These are phyloP conservation scores for Ploettnerulaceae sp. DNA, from an alignment of 2,329 filamentous ascomycete genomes.

Conservation along the genomic window DNA sequence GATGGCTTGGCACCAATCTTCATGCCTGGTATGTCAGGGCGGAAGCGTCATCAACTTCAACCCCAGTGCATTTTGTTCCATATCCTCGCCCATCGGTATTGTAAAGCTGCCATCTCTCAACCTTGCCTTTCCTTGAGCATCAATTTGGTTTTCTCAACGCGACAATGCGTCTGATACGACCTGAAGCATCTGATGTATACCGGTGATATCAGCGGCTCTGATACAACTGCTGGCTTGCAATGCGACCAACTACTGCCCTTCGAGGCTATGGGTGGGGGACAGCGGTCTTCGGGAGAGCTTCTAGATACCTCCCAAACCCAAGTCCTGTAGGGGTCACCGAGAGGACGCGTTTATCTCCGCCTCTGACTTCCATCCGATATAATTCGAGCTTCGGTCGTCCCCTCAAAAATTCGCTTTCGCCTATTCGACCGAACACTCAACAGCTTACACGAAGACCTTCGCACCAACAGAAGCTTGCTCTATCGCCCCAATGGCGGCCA, in stretches of 20 bases:
- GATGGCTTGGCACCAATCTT: no score
- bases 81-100: no score
- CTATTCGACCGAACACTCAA: constrained; percentile 15
- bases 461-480: constrained; percentile 13
- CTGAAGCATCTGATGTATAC: constrained; percentile 18
- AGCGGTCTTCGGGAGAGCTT: constrained; percentile 26
- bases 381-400: constrained; percentile 19
- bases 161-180: constrained; percentile 27
- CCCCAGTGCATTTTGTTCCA: no score
- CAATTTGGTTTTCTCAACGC: constrained; percentile 10
- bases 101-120: no score
- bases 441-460: constrained; percentile 13
- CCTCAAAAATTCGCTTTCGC: constrained; percentile 9
- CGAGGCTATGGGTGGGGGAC: constrained; percentile 23
- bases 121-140: no score
- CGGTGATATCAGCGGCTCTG: constrained; percentile 29
- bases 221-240: constrained; percentile 21
- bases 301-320: constrained; percentile 20
- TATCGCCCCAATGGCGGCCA: constrained; percentile 29
- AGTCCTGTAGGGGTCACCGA: constrained; percentile 7
- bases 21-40: no score
- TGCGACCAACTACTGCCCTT: constrained; percentile 27
- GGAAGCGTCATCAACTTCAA: no score
- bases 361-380: constrained; percentile 11
- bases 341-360: constrained; percentile 9